Base-by-base conservation (phyloP, 2,329 filamentous ascomycete genomes). In the Fusarium sp. region DNA sequence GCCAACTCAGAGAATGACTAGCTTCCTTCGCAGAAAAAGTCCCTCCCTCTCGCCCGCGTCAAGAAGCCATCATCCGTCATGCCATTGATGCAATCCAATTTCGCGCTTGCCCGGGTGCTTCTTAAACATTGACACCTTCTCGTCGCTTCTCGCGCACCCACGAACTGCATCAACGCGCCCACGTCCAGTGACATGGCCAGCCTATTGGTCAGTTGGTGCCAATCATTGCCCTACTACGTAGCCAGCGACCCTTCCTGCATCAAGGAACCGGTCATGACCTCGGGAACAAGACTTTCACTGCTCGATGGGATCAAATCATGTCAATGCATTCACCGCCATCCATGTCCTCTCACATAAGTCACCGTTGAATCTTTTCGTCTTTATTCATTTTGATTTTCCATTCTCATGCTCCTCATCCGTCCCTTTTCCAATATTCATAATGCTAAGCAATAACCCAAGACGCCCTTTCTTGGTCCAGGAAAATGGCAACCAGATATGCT, bases 401-500 rank as follows among this genome's bases (percentile, higher is more conserved):
- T 48, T 50, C 29, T 64, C 54, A 57, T 50, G 16, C 45, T 50
- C 45, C 45, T 50, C 45, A 29, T 72, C 65, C 58, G 52, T 74
- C 61, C 72, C 57, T 68, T 75, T 76, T 69, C 63, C 66, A 62
- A 54, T 76, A 72, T 76, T 76, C 72, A 69, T 76, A 64, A 76
- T 72, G 68, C 63, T 69, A 74, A 75, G 63, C 70, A 74, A 66
- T 70, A 68, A 61, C 73, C 69, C 70, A 66, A 70, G 76, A 75
- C 75, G 73, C 75, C 76, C 68, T 74, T 76, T 77, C 73, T 75
- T 71, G 50, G 62, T 70, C 67, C 68, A 69, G 68, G 68, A 74
- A 72, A 72, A 83, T 94, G 94, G 72, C 93, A 92, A 84, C 92
- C 66, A 74, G 69, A 78, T 48, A 72, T 77, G 64, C 70, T 76